Evolutionary conservation across 129 eudicot genomes (phyloP).

Genomic region (Arctium lappa): DNA sequence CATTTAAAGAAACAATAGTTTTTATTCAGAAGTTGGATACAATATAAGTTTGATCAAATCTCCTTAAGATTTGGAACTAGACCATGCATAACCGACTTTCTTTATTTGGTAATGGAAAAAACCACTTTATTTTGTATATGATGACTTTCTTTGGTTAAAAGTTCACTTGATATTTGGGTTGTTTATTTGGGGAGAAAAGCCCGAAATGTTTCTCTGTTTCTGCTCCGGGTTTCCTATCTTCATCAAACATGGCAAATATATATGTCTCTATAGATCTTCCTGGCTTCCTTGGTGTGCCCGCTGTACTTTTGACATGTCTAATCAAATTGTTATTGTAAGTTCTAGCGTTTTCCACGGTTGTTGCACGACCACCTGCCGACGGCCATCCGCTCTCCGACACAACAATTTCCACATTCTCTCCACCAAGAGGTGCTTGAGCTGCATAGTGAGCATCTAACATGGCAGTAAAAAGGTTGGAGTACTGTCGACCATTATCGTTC

Average conservation of each 20-base stretch:
- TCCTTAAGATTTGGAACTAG: neutral
- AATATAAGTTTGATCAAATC: neutral
- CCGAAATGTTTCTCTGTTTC: conserved; percentile 45
- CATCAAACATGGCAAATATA: conserved; percentile 58
- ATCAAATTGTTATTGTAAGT: conserved; percentile 38
- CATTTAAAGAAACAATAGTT: neutral
- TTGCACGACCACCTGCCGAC: conserved; percentile 34
- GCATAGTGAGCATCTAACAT: conserved; percentile 41
- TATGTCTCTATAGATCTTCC: conserved; percentile 40
- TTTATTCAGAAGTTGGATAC: neutral
- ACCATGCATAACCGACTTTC: neutral
- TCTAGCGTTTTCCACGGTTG: conserved; percentile 32
- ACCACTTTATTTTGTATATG: neutral
- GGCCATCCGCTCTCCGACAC: conserved; percentile 85
- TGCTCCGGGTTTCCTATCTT: conserved; percentile 26
- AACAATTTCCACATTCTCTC: conserved; percentile 33
- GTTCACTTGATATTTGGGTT: conserved; percentile 29
- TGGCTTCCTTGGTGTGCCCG: conserved; percentile 50
- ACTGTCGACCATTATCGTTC: conserved; percentile 21
- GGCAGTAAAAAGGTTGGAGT: conserved; percentile 47
- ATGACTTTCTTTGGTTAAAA: neutral
- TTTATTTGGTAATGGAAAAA: neutral
- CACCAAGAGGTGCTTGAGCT: conserved; percentile 45
- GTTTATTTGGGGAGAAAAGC: conserved; percentile 32
- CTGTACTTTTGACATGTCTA: conserved; percentile 20